phyloP scores from a whole-genome alignment of 257 asterid species.

The Gardenia jasminoides region DNA sequence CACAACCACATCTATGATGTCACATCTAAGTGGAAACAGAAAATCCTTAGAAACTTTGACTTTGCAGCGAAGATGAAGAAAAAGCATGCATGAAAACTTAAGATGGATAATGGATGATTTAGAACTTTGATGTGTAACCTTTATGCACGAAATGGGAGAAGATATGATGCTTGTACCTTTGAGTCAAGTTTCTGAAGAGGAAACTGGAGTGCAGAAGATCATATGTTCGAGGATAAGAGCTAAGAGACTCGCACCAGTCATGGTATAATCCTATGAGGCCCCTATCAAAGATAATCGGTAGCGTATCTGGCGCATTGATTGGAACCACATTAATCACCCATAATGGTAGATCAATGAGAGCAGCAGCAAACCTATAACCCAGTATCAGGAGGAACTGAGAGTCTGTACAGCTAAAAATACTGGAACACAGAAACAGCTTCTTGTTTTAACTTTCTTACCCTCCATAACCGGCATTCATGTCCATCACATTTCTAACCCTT shows the following conservation, averaged over 20 bases:
- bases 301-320: constrained; percentile 63
- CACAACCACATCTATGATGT: constrained; percentile 60
- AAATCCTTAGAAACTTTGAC: background rate
- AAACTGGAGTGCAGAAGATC: constrained; percentile 91
- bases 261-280: constrained; percentile 91
- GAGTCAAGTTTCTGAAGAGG: constrained; percentile 64
- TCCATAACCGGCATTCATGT: constrained; percentile 94
- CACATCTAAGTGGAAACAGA: constrained; percentile 57
- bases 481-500: constrained; percentile 77
- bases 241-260: constrained; percentile 97
- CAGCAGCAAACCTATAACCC: constrained; percentile 78
- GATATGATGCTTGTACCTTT: constrained; percentile 48
- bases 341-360: constrained; percentile 52
- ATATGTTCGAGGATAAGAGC: constrained; percentile 83
- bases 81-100: background rate
- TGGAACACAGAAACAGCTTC: background rate
- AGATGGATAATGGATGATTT: background rate
- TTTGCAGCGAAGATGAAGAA: background rate
- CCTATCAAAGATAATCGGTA: constrained; percentile 72
- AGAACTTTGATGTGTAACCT: background rate
- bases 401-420: background rate
- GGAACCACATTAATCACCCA: constrained; percentile 97
- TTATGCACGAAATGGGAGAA: background rate
- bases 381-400: constrained; percentile 1
- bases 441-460: constrained; percentile 54